phyloP scores from a whole-genome alignment of 495 filamentous ascomycete genomes.

The Glarea lozoyensis region DNA sequence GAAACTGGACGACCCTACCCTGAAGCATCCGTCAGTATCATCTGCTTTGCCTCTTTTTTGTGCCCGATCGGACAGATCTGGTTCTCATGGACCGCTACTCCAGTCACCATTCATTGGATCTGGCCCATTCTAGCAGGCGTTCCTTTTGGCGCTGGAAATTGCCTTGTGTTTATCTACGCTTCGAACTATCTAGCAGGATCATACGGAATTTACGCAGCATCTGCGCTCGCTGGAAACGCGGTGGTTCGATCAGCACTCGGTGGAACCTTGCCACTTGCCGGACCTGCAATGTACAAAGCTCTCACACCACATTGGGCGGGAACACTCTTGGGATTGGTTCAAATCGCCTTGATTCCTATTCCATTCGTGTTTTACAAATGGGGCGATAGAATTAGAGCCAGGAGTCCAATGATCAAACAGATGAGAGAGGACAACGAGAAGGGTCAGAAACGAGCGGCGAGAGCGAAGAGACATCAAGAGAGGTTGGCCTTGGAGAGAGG shows the following conservation, averaged over 20 bases:
- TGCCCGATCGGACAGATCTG: conserved; percentile 65
- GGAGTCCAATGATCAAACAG: conserved; percentile 53
- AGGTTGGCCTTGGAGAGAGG: not conserved
- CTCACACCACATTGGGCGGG: conserved; percentile 73
- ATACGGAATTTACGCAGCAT: conserved; percentile 73
- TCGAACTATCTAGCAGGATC: conserved; percentile 67
- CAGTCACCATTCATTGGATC: conserved; percentile 64
- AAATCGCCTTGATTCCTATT: conserved; percentile 65
- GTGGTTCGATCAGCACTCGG: conserved; percentile 61
- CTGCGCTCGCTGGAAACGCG: conserved; percentile 67
- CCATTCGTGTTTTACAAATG: conserved; percentile 73
- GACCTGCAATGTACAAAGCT: conserved; percentile 58
- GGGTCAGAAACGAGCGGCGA: conserved; percentile 9
- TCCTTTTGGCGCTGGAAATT: conserved; percentile 72
- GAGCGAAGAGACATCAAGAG: conserved; percentile 7
- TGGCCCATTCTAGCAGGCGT: conserved; percentile 67
- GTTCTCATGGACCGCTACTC: conserved; percentile 76
- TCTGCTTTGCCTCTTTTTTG: conserved; percentile 60
- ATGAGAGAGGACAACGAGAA: conserved; percentile 60
- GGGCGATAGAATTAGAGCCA: conserved; percentile 57
- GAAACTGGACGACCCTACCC: conserved; percentile 57
- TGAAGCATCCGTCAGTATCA: conserved; percentile 65
- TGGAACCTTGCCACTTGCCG: conserved; percentile 65
- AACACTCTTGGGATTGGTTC: conserved; percentile 61
- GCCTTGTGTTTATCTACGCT: conserved; percentile 70